Conservation (phyloP, 1,284 basidiomycete species). For the Baeospora myosura region DNA sequence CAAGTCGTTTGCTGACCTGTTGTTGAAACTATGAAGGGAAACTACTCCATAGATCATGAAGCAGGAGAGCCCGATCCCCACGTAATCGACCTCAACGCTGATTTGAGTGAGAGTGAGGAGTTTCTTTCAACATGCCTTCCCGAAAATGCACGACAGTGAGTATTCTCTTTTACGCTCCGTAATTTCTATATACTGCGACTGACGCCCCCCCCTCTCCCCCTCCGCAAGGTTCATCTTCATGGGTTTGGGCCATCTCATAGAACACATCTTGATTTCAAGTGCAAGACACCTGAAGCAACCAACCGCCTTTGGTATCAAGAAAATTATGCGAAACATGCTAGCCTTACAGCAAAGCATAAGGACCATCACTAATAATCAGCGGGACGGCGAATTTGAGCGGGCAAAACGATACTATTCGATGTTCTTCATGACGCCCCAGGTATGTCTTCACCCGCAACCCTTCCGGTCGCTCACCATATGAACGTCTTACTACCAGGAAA, state of each 20-base stretch:
- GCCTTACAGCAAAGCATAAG: conserved; percentile 92
- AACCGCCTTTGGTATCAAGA: conserved; percentile 78
- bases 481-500: conserved; percentile 49
- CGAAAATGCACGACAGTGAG: conserved; percentile 60
- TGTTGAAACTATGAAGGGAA: conserved; percentile 47
- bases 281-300: conserved; percentile 67
- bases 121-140: conserved; percentile 58
- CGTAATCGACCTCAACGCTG: conserved; percentile 81
- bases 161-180: conserved; percentile 8
- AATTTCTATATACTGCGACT: not conserved
- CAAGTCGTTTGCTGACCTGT: not conserved
- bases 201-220: conserved; percentile 8
- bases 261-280: conserved; percentile 73
- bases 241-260: conserved; percentile 83
- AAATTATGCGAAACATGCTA: conserved; percentile 86
- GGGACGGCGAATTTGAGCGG: conserved; percentile 65
- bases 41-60: conserved; percentile 76
- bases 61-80: conserved; percentile 87
- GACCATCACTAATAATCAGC: conserved; percentile 57
- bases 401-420: conserved; percentile 79
- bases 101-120: conserved; percentile 75
- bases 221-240: conserved; percentile 63
- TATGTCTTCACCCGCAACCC: conserved; percentile 25
- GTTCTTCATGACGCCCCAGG: conserved; percentile 69
- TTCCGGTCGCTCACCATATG: not conserved